A percentile compares a stretch with the other conserved stretches of the same genome.
Evolutionary conservation across 2,329 filamentous ascomycete species (phyloP).

Genomic region (Sclerotinia spermophila): DNA sequence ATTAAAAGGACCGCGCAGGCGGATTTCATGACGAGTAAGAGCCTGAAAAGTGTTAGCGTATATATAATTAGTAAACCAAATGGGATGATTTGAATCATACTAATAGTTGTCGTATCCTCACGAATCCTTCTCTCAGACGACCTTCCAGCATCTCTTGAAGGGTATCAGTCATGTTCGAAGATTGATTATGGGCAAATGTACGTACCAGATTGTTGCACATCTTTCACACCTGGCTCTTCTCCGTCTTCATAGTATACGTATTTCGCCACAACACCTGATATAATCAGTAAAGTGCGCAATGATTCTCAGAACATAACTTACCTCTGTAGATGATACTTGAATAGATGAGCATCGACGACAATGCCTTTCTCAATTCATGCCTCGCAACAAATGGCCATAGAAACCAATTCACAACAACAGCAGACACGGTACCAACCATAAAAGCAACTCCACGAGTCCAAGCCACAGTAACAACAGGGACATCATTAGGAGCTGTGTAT

Average conservation of each 20-base stretch:
- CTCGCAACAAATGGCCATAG: conserved; percentile 60
- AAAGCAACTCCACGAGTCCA: conserved; percentile 50
- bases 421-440: conserved; percentile 50
- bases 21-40: conserved; percentile 56
- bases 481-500: conserved; percentile 32
- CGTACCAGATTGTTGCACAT: conserved; percentile 46
- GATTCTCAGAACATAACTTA: background rate
- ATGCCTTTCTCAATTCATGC: conserved; percentile 53
- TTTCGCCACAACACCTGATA: conserved; percentile 45
- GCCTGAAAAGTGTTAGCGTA: conserved; percentile 34
- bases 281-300: background rate
- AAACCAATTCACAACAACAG: conserved; percentile 55
- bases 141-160: conserved; percentile 53
- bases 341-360: conserved; percentile 56
- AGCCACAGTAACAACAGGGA: conserved; percentile 42
- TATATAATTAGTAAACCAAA: background rate
- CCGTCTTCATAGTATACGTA: conserved; percentile 58
- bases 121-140: conserved; percentile 56
- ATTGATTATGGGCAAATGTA: background rate
- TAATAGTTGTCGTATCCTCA: conserved; percentile 53
- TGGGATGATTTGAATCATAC: conserved; percentile 19
- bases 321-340: conserved; percentile 53
- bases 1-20: conserved; percentile 55
- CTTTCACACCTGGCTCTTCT: conserved; percentile 48
- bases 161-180: conserved; percentile 17